Percentiles rank a stretch among this genome's conserved stretches.
phyloP scores from a whole-genome alignment of 202 grass and related monocot genomes.

The Saccharum hybrid region DNA sequence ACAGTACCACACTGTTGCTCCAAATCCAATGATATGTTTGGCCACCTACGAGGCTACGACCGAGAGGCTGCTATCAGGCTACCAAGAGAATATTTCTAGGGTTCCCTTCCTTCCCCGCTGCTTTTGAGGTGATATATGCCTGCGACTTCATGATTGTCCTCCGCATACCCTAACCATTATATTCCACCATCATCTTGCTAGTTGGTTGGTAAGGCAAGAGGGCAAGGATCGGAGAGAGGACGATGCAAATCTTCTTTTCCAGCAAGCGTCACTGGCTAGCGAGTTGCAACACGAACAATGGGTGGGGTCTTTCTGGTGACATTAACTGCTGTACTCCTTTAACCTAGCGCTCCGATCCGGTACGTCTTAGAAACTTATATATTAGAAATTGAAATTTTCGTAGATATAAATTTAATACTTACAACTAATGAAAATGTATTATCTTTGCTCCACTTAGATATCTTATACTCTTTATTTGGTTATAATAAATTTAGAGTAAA shows the following conservation, averaged over 20 bases:
- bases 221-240: not conserved
- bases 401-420: no score
- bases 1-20: constrained; percentile 48
- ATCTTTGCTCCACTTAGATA: no score
- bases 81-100: constrained; percentile 98
- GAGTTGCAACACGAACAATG: not conserved
- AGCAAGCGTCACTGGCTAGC: not conserved
- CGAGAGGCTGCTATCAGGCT: constrained; percentile 55
- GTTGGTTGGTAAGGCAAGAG: constrained; percentile 29
- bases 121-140: constrained; percentile 60
- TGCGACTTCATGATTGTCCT: constrained; percentile 52
- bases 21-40: constrained; percentile 82
- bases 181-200: constrained; percentile 50
- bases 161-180: constrained; percentile 46
- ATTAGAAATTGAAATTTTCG: no score
- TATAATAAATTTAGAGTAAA: no score
- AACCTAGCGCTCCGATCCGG: no score
- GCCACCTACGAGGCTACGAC: constrained; percentile 55
- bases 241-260: constrained; percentile 9
- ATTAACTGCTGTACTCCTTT: no score
- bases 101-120: constrained; percentile 53
- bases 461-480: no score
- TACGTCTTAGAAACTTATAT: no score
- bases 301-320: no score
- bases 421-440: no score